phyloP scores from a whole-genome alignment of 805 yeast species.

The Yarrowia porcina region DNA sequence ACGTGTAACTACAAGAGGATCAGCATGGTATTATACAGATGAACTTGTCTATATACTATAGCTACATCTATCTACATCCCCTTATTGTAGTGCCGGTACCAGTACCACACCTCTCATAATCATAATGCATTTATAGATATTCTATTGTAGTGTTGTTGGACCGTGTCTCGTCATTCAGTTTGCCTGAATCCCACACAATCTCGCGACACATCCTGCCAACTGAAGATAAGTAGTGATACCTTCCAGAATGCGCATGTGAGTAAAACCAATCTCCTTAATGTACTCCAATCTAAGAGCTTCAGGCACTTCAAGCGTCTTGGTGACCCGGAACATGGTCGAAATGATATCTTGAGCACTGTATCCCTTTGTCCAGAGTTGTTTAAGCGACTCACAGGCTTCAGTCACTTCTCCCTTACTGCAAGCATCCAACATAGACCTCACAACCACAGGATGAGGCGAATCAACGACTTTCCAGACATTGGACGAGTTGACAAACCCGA shows the following conservation, averaged over 20 bases:
- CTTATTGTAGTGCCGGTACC: too few relatives aligned
- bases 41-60: too few relatives aligned
- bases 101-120: too few relatives aligned
- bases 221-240: slow-evolving; percentile 90
- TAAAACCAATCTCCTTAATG: slow-evolving; percentile 81
- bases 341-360: slow-evolving; percentile 92
- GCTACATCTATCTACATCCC: too few relatives aligned
- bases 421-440: slow-evolving; percentile 61
- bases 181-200: slow-evolving; percentile 33
- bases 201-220: slow-evolving; percentile 76
- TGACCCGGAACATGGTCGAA: slow-evolving; percentile 83
- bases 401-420: slow-evolving; percentile 51
- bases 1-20: too few relatives aligned
- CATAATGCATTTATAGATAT: neutral
- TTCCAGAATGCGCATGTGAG: slow-evolving; percentile 89
- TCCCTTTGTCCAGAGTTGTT: slow-evolving; percentile 80
- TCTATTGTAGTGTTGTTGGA: too few relatives aligned
- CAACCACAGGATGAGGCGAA: slow-evolving; percentile 89
- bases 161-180: neutral
- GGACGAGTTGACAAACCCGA: slow-evolving; percentile 82
- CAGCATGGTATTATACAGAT: too few relatives aligned
- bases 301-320: slow-evolving; percentile 62
- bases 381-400: slow-evolving; percentile 59
- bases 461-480: slow-evolving; percentile 95
- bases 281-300: slow-evolving; percentile 72